phyloP scores from a whole-genome alignment of 352 stramenopile species.

The Globisporangium uncinulatum region DNA sequence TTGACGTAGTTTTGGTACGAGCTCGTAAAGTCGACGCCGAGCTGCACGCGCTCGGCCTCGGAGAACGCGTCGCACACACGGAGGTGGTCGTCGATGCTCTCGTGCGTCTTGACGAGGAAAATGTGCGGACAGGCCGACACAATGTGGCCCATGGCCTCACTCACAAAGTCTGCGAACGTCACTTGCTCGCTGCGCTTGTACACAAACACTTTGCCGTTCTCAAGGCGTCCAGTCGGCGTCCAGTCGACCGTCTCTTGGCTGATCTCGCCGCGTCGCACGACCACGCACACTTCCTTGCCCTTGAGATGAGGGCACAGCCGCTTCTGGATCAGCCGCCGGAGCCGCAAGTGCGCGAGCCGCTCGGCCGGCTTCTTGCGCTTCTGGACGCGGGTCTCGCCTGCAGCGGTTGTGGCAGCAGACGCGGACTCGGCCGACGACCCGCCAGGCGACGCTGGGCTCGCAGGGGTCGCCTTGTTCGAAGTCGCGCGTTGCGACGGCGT shows the following conservation, averaged over 20 bases:
- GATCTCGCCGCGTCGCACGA: slow-evolving; percentile 16
- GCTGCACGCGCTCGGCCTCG: slow-evolving; percentile 37
- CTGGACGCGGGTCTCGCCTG: slow-evolving; percentile 8
- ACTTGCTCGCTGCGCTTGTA: slow-evolving; percentile 44
- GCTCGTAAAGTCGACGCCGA: slow-evolving; percentile 26
- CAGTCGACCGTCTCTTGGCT: slow-evolving; percentile 16
- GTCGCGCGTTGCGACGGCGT: neutral
- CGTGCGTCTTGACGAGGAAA: slow-evolving; percentile 41
- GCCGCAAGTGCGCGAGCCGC: slow-evolving; percentile 36
- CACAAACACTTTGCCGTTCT: slow-evolving; percentile 47
- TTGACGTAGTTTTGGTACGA: slow-evolving; percentile 28
- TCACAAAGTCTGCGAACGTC: slow-evolving; percentile 60
- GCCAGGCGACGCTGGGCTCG: slow-evolving; percentile 6
- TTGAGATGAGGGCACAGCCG: slow-evolving; percentile 62
- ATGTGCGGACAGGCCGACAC: slow-evolving; percentile 67
- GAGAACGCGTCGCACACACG: slow-evolving; percentile 63
- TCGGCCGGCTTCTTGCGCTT: slow-evolving; percentile 24
- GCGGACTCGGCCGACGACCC: slow-evolving; percentile 17
- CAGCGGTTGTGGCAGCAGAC: neutral
- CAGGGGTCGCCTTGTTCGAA: neutral
- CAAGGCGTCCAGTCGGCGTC: slow-evolving; percentile 42
- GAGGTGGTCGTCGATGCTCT: slow-evolving; percentile 72
- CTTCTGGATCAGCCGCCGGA: slow-evolving; percentile 68
- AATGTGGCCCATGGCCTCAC: slow-evolving; percentile 28
- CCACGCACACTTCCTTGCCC: slow-evolving; percentile 50